These are phyloP conservation scores for Cinchona pubescens DNA, from an alignment of 257 asterid species.

Conservation along the genomic window DNA sequence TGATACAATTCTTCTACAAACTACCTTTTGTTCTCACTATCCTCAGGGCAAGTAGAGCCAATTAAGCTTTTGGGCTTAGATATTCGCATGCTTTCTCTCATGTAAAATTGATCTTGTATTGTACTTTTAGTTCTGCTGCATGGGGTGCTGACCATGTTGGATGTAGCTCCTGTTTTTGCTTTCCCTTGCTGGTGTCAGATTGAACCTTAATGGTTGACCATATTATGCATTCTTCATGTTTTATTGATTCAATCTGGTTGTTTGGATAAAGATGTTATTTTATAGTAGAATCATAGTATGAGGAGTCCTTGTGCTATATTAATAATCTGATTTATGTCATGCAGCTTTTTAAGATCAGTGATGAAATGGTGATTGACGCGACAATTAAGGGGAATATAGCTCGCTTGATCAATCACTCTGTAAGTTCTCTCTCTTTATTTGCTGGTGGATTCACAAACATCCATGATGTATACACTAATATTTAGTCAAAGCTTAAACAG, in stretches of 20 bases:
- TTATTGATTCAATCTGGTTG: background rate
- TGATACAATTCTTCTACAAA: background rate
- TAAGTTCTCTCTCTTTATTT: conserved; percentile 30
- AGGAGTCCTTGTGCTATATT: background rate
- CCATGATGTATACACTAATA: background rate
- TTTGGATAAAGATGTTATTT: background rate
- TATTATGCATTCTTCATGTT: background rate
- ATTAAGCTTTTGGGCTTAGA: too few species aligned
- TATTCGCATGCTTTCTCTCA: too few species aligned
- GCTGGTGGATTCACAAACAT: background rate
- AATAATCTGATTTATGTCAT: conserved; percentile 7
- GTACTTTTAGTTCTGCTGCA: background rate
- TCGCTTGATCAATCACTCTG: conserved; percentile 96
- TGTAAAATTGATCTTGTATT: too few species aligned
- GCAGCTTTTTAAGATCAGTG: conserved; percentile 96
- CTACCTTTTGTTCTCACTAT: background rate
- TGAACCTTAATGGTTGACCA: background rate
- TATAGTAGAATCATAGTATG: background rate
- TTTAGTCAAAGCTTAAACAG: too few species aligned
- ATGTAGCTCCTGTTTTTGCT: too few species aligned
- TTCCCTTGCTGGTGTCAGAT: background rate
- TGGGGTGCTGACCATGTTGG: too few species aligned
- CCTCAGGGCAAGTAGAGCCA: too few species aligned
- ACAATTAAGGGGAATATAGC: conserved; percentile 90
- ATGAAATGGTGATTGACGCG: conserved; percentile 90